A percentile compares a stretch with the other conserved stretches of the same genome.
Evolutionary conservation across 2,329 filamentous ascomycete genomes (phyloP).

Genomic region (Apiospora hydei): DNA sequence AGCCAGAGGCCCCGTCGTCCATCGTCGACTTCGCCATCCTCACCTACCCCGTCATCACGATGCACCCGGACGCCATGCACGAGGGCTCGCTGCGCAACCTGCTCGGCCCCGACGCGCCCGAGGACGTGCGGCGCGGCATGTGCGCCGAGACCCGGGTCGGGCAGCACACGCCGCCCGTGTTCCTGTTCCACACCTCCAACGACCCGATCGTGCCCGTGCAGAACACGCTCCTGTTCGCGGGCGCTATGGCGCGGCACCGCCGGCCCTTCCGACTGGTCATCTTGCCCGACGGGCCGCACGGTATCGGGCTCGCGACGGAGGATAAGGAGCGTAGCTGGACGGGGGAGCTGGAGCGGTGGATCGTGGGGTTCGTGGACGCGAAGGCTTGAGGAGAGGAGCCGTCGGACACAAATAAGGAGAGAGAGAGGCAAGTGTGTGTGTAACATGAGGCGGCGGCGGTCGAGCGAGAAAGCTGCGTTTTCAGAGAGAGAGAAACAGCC

Average conservation of each 20-base stretch:
- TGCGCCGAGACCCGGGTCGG: conserved; percentile 38
- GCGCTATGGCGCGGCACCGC: conserved; percentile 35
- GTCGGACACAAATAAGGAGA: not conserved
- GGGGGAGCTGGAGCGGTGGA: conserved; percentile 38
- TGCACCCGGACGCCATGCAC: conserved; percentile 31
- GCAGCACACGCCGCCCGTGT: conserved; percentile 40
- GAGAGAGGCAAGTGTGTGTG: not conserved
- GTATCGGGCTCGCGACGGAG: conserved; percentile 37
- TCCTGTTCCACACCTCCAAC: conserved; percentile 45
- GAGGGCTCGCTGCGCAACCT: conserved; percentile 32
- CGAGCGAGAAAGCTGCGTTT: not conserved
- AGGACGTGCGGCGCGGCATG: conserved; percentile 29
- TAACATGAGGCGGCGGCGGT: too few relatives aligned
- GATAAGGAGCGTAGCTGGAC: conserved; percentile 38
- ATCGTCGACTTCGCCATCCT: conserved; percentile 37
- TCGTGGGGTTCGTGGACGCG: conserved; percentile 30
- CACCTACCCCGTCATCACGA: conserved; percentile 37
- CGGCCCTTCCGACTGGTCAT: conserved; percentile 37
- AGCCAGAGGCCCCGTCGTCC: not conserved
- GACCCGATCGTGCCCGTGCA: conserved; percentile 37
- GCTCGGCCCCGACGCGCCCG: conserved; percentile 30
- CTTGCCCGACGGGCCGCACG: conserved; percentile 40
- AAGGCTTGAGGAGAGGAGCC: not conserved
- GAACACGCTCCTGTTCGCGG: conserved; percentile 38
- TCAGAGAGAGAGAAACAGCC: not conserved